Evolutionary conservation across 1,284 basidiomycete genomes (phyloP).

Genomic region (Lentinus polychrous): DNA sequence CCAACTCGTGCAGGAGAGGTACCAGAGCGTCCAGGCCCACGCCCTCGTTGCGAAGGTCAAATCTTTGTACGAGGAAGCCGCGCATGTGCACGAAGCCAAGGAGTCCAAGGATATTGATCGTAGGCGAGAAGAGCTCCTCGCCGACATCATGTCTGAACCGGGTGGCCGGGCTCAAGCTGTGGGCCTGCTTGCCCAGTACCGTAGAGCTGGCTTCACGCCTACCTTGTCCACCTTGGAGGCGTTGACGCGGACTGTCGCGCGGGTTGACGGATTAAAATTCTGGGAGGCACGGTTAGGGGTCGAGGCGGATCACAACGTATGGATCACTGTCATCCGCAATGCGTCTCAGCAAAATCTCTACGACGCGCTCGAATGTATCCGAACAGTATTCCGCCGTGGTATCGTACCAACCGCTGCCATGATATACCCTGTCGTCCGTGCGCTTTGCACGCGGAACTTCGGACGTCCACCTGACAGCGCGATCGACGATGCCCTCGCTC

Average conservation of each 20-base stretch:
- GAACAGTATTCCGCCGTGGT: slow-evolving; percentile 33
- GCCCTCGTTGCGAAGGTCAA: background rate
- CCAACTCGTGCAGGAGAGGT: slow-evolving; percentile 1
- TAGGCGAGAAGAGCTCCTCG: background rate
- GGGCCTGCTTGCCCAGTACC: slow-evolving; percentile 14
- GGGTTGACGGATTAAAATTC: slow-evolving; percentile 33
- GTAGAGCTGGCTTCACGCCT: slow-evolving; percentile 27
- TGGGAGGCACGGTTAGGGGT: slow-evolving; percentile 37
- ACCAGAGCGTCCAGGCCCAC: background rate
- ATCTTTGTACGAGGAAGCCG: background rate
- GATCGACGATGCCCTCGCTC: slow-evolving; percentile 41
- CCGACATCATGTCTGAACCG: background rate
- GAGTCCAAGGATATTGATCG: background rate
- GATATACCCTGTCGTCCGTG: slow-evolving; percentile 44
- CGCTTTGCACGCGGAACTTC: slow-evolving; percentile 34
- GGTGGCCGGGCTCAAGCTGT: background rate
- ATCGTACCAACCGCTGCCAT: slow-evolving; percentile 41
- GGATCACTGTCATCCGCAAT: slow-evolving; percentile 40
- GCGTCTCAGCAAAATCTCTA: slow-evolving; percentile 18
- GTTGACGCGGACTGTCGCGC: slow-evolving; percentile 29
- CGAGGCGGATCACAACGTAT: slow-evolving; percentile 35
- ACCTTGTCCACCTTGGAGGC: slow-evolving; percentile 29
- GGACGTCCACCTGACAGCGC: slow-evolving; percentile 30
- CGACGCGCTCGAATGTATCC: slow-evolving; percentile 42
- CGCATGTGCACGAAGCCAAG: background rate